A percentile compares a stretch with the other conserved stretches of the same genome.
These are phyloP conservation scores for Terana coerulea DNA, from an alignment of 768 basidiomycete genomes.

Conservation along the genomic window DNA sequence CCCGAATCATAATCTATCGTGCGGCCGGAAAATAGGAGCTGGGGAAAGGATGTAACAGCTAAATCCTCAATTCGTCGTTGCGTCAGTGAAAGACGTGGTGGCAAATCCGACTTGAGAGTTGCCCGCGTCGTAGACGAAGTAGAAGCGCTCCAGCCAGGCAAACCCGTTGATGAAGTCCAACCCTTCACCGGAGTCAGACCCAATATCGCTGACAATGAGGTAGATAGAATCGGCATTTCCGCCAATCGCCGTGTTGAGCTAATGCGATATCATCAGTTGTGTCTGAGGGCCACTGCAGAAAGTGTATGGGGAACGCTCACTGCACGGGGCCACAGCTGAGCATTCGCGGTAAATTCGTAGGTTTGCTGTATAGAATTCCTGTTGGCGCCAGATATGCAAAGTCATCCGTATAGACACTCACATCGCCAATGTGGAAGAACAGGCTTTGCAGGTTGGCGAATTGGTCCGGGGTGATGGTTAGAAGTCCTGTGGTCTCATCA, in stretches of 20 bases:
- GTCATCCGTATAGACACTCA: slow-evolving; percentile 6
- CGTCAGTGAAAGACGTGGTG: slow-evolving; percentile 42
- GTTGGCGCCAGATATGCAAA: background rate
- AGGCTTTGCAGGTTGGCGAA: slow-evolving; percentile 29
- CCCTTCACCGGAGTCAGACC: slow-evolving; percentile 17
- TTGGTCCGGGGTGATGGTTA: slow-evolving; percentile 25
- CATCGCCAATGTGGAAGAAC: slow-evolving; percentile 30
- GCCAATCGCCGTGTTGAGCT: slow-evolving; percentile 24
- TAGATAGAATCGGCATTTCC: slow-evolving; percentile 17
- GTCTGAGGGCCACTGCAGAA: too few relatives aligned
- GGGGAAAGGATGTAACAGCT: too few relatives aligned
- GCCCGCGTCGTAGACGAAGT: slow-evolving; percentile 46
- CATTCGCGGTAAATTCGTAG: slow-evolving; percentile 11
- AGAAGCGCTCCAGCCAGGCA: slow-evolving; percentile 33
- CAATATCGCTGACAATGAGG: slow-evolving; percentile 21
- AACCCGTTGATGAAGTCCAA: slow-evolving; percentile 25
- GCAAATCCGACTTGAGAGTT: slow-evolving; percentile 45
- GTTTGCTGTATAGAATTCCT: background rate
- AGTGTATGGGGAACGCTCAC: background rate
- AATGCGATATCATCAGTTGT: background rate
- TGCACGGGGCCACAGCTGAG: slow-evolving; percentile 16
- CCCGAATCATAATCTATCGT: too few relatives aligned
- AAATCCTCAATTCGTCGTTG: slow-evolving; percentile 33
- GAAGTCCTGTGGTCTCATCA: slow-evolving; percentile 29
- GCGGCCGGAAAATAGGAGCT: too few relatives aligned